phyloP scores from a whole-genome alignment of 1,284 basidiomycete genomes.

The Ceratobasidium sp. region DNA sequence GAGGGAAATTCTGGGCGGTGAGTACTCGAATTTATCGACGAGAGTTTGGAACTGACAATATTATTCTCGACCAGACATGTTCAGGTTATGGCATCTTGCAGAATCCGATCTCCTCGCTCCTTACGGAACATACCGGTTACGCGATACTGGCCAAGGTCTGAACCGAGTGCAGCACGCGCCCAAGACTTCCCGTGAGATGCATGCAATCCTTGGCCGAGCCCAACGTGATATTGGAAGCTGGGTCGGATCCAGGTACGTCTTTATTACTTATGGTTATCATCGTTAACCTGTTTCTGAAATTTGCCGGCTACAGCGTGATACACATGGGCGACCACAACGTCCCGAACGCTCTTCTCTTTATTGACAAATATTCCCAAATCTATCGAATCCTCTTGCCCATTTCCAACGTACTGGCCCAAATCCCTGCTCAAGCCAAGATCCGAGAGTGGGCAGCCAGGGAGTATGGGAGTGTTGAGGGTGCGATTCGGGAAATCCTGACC shows the following conservation, averaged over 20 bases:
- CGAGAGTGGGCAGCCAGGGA: conserved; percentile 80
- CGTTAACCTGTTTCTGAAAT: conserved; percentile 54
- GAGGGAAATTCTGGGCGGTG: conserved; percentile 83
- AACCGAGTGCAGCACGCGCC: conserved; percentile 85
- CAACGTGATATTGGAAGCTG: conserved; percentile 80
- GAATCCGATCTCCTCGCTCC: conserved; percentile 82
- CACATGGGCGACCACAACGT: conserved; percentile 75
- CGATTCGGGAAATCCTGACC: conserved; percentile 72
- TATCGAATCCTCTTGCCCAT: conserved; percentile 86
- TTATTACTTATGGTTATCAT: no score
- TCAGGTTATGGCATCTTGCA: conserved; percentile 80
- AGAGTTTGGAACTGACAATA: neutral
- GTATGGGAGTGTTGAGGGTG: conserved; percentile 75
- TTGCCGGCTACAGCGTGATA: conserved; percentile 32
- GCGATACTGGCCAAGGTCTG: conserved; percentile 84
- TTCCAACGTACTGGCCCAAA: conserved; percentile 77
- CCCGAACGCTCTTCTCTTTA: conserved; percentile 85
- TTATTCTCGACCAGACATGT: conserved; percentile 69
- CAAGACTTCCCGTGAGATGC: conserved; percentile 86
- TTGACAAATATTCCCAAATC: conserved; percentile 87
- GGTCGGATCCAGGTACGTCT: conserved; percentile 69
- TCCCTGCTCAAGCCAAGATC: conserved; percentile 66
- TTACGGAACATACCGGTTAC: conserved; percentile 73
- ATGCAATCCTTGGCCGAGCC: conserved; percentile 79
- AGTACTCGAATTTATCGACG: conserved; percentile 45